These are phyloP conservation scores for Kwoniella dendrophila DNA, from an alignment of 768 basidiomycete species.

Conservation along the genomic window DNA sequence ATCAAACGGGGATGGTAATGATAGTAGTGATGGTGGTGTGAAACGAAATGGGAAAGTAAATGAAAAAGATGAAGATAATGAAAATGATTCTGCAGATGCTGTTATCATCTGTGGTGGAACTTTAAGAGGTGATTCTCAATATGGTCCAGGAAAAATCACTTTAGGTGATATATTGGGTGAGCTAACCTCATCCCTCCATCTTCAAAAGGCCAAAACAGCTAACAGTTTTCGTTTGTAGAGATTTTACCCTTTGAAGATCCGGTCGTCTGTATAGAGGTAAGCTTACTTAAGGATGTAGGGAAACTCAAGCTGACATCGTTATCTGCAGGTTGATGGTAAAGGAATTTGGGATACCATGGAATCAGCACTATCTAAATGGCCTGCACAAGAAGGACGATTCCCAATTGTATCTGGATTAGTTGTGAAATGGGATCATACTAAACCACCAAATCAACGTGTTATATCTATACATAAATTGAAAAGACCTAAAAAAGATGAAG, in stretches of 20 bases:
- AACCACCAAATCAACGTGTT: conserved; percentile 70
- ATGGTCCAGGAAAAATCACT: conserved; percentile 77
- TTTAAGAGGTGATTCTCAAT: conserved; percentile 78
- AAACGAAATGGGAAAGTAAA: conserved; percentile 62
- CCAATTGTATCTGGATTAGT: conserved; percentile 81
- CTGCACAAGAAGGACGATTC: conserved; percentile 91
- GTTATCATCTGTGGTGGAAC: conserved; percentile 83
- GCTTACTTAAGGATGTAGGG: neutral
- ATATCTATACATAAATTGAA: conserved; percentile 61
- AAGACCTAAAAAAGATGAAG: conserved; percentile 58
- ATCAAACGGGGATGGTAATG: conserved; percentile 63
- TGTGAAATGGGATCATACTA: conserved; percentile 82
- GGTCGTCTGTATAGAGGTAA: conserved; percentile 74
- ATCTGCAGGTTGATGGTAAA: conserved; percentile 62
- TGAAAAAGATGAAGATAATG: neutral
- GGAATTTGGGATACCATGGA: conserved; percentile 81
- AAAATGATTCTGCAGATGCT: conserved; percentile 68
- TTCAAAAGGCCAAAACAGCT: neutral
- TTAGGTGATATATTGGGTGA: conserved; percentile 73
- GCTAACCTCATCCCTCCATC: neutral
- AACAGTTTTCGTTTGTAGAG: conserved; percentile 58
- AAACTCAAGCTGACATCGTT: neutral
- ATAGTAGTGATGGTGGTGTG: conserved; percentile 57
- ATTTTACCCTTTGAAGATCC: conserved; percentile 89
- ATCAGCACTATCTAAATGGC: conserved; percentile 71